Base-by-base conservation (phyloP, 1,284 basidiomycete species). In the Ustilago nuda region DNA sequence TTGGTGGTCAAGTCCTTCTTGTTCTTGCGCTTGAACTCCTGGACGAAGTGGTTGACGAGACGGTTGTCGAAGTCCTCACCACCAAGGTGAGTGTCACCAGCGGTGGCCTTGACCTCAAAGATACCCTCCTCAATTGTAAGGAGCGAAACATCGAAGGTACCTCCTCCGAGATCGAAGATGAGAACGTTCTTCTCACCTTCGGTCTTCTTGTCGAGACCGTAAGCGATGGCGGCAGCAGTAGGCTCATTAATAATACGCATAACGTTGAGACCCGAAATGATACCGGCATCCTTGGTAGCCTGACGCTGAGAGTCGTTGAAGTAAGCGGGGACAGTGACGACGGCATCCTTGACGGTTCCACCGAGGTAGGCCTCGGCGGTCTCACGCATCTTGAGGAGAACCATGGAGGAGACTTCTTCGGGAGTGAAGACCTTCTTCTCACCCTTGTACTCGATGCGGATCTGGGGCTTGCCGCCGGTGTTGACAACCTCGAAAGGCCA, bases 1-100 rank as follows among this genome's bases (percentile, higher is more conserved):
- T 98, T 96, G 76, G 91, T 88, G 56, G 94, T 94, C 65, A 98
- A 89, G 87, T 98, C 93, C 89, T 95, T 95, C 91, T 97, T 98
- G 91, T 94, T 92, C 90, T 98, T 98, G 87, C 94, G 91, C 91
- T 98, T 97, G 91, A 98, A 98, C 88, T 98, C 95, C 87, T 95
- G 93, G 74, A 94, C 92, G 86, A 99, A 97, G 91, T 98, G 94
- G 88, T 95, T 95, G 87, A 98, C 94, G 81, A 98, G 92, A 82
- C 87, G 74, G 90, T 98, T 98, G 88, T 98, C 96, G 84, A 98
- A 99, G 88, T 98, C 95, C 88, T 98, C 95, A 89, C 96, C 95
- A 89, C 95, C 95, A 87, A 98, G 90, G 88, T 98, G 95, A 73
- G 95, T 99, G 89, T 98, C 96, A 91, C 95, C 96, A 73, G 96